These are phyloP conservation scores for Oehlia diaphana DNA, from an alignment of 192 early-diverging fungal genomes.

Conservation along the genomic window DNA sequence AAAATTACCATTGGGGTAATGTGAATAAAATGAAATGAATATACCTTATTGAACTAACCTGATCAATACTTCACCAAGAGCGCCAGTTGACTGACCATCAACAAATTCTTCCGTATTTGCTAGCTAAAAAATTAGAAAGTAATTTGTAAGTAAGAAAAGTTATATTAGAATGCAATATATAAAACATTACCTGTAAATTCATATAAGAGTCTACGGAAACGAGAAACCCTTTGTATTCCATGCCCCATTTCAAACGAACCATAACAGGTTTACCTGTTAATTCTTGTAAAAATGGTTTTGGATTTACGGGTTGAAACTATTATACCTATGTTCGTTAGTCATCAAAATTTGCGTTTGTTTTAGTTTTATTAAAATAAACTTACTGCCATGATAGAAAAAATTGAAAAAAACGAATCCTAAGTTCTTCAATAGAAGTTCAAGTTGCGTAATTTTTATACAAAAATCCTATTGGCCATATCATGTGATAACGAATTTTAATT, in stretches of 20 bases:
- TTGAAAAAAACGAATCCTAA: too few relatives aligned
- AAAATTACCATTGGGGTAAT: neutral
- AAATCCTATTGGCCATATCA: too few relatives aligned
- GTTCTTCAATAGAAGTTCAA: too few relatives aligned
- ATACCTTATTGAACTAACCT: conserved; percentile 40
- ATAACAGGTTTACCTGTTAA: conserved; percentile 91
- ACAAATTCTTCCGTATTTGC: conserved; percentile 94
- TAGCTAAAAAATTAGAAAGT: conserved; percentile 56
- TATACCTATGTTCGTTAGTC: neutral
- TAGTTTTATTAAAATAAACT: neutral
- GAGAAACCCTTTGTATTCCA: conserved; percentile 94
- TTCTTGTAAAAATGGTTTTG: conserved; percentile 92
- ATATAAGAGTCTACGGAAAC: conserved; percentile 94
- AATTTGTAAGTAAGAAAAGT: neutral
- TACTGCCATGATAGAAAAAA: neutral
- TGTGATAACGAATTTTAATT: too few relatives aligned
- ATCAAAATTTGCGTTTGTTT: neutral
- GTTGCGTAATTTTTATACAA: too few relatives aligned
- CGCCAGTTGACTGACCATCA: conserved; percentile 86
- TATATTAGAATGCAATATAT: neutral
- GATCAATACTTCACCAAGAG: conserved; percentile 91
- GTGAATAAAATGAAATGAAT: neutral
- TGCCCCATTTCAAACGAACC: conserved; percentile 97
- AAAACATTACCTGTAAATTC: conserved; percentile 81
- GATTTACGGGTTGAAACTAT: conserved; percentile 93